Evolutionary conservation across 2,329 filamentous ascomycete genomes (phyloP), one percentile per base, ranked within the genome.

Genomic region (Blastomyces gilchristii): DNA sequence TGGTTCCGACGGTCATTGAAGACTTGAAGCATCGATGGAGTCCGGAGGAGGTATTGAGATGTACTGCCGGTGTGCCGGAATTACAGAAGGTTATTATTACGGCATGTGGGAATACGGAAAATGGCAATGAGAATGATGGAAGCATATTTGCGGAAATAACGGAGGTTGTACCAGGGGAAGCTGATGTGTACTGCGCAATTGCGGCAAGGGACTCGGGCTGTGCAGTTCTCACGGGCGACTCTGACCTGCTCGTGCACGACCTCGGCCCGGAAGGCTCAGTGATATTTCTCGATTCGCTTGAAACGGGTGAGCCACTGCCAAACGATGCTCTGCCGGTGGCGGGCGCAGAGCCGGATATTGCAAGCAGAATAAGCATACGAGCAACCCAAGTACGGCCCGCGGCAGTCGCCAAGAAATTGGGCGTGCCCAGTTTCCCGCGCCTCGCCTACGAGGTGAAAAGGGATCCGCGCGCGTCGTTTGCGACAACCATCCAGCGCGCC

Each of bases 211-310:
- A 77, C 2, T 71, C 79, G 39, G 84, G 83, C 0, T 77, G 79
- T 1, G 81, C 91, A 16, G 78, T 86, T 37, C 75, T 97, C 7
- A 95, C 91, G 0, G 87, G 85, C n/a, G 93, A 97, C 70, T 95
- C 91, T 0, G 93, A 97, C 71, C 80, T 97, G 9, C 78, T 96
- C 0, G 81, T 93, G 0, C 87, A 92, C 71, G 82, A 90, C 63
- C 80, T 93, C 9, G 87, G 86, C 0, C 58, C 71, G 0, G 66
- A 80, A 1, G 87, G 87, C 0, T 78, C 80, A 0, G 85, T 96
- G 0, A 78, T 86, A 0, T 87, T 93, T 63, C 82, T 96, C 39
- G 80, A 82, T 63, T 87, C 90, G 58, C 73, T 93, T 9, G 66
- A 67, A 34, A 47, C 47, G 28, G 39, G 34, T 6, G 60, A 63